Percentiles rank a stretch among this genome's conserved stretches.
These are phyloP conservation scores for Medicago arabica DNA, from an alignment of 306 rosid species.

Conservation along the genomic window DNA sequence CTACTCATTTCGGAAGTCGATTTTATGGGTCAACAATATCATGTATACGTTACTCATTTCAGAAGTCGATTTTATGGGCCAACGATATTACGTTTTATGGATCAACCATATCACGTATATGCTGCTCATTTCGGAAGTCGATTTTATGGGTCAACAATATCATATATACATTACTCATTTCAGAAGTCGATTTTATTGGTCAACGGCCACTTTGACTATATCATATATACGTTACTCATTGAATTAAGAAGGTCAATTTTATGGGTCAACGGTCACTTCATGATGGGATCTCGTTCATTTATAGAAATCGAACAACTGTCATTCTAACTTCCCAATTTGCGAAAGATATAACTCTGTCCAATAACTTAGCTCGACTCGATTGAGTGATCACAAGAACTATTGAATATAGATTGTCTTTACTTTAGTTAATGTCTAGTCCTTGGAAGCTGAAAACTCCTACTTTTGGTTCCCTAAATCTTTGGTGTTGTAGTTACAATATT, in stretches of 20 bases:
- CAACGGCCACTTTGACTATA: too few species aligned
- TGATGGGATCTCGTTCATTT: not conserved
- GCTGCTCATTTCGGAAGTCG: too few species aligned
- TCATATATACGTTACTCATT: too few species aligned
- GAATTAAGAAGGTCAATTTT: too few species aligned
- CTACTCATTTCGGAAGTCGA: not conserved
- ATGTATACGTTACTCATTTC: too few species aligned
- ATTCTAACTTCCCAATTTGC: not conserved
- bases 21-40: not conserved
- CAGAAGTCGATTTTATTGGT: too few species aligned
- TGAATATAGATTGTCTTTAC: not conserved
- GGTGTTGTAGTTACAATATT: too few species aligned
- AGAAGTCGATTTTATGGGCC: too few species aligned
- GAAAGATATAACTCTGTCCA: not conserved
- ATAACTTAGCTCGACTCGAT: not conserved
- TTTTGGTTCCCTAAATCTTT: slow-evolving; percentile 1
- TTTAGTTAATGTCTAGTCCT: slow-evolving; percentile 11
- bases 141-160: too few species aligned
- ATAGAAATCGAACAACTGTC: not conserved
- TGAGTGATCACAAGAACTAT: not conserved
- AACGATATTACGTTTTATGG: too few species aligned
- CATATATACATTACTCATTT: too few species aligned
- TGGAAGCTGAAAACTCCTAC: slow-evolving; percentile 11
- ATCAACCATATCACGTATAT: not conserved
- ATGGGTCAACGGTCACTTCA: not conserved